These are phyloP conservation scores for Tricholoma hemisulphureum DNA, from an alignment of 768 basidiomycete species.

Conservation along the genomic window DNA sequence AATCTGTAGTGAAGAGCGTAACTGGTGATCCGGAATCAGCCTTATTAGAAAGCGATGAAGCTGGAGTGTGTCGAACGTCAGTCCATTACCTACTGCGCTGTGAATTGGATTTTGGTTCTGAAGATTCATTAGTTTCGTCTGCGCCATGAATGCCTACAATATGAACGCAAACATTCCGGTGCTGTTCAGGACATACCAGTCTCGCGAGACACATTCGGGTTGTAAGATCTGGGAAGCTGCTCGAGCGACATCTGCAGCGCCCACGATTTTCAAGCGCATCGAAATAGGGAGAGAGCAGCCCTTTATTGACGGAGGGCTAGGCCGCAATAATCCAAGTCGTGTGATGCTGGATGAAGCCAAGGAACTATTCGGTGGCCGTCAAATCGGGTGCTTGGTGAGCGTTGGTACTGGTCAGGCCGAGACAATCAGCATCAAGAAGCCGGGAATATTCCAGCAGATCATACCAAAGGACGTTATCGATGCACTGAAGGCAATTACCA, in stretches of 20 bases:
- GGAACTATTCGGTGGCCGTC: neutral
- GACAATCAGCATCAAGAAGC: neutral
- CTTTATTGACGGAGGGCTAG: conserved; percentile 15
- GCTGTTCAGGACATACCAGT: conserved; percentile 14
- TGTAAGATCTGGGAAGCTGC: conserved; percentile 30
- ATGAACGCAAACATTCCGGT: neutral
- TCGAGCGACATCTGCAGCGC: conserved; percentile 28
- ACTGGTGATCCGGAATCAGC: neutral
- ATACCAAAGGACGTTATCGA: neutral
- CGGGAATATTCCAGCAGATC: neutral
- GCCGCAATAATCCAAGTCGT: conserved; percentile 13
- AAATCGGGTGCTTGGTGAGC: conserved; percentile 8
- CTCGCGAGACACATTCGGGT: neutral
- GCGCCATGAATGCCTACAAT: conserved; percentile 6
- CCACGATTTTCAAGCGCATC: conserved; percentile 23
- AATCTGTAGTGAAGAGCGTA: neutral
- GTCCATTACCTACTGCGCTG: neutral
- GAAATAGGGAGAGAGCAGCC: conserved; percentile 3
- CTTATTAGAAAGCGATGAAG: neutral
- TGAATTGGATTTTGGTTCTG: neutral
- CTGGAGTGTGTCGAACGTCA: conserved; percentile 2
- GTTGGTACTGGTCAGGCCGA: conserved; percentile 8
- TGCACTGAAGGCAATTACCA: conserved; percentile 3
- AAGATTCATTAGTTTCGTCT: conserved; percentile 2
- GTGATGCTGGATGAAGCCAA: conserved; percentile 3